These are phyloP conservation scores for Eragrostis tef DNA, from an alignment of 202 grass and related monocot genomes.

Conservation along the genomic window DNA sequence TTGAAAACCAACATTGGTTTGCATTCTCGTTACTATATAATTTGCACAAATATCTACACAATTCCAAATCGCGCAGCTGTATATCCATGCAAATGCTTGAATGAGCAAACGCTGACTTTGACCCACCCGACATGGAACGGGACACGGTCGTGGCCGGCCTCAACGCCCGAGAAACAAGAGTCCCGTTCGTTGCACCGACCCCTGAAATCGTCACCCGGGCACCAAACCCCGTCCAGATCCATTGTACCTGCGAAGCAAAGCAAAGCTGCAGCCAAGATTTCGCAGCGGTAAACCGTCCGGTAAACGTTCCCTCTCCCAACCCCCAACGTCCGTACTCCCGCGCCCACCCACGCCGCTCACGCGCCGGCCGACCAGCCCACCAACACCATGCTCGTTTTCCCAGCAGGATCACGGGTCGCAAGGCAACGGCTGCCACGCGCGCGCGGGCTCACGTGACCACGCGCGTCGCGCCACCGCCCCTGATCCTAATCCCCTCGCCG, in stretches of 20 bases:
- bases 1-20: too few relatives aligned
- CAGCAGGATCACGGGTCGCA: neutral
- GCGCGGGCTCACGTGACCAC: conserved; percentile 5
- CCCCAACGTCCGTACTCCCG: neutral
- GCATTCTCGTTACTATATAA: too few relatives aligned
- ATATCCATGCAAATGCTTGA: neutral
- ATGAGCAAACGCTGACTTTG: conserved; percentile 2
- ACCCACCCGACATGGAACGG: neutral
- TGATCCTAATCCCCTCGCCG: conserved; percentile 9
- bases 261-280: neutral
- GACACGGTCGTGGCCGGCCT: neutral
- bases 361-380: neutral
- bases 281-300: neutral
- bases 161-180: neutral
- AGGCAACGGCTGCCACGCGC: neutral
- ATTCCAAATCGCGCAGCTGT: too few relatives aligned
- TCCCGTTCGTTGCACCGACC: neutral
- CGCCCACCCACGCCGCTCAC: neutral
- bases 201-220: neutral
- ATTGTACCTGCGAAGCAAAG: neutral
- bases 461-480: neutral
- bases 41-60: too few relatives aligned
- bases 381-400: neutral
- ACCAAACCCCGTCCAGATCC: conserved; percentile 10
- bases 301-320: neutral